These are phyloP conservation scores for Aureobasidium zeae DNA, from an alignment of 2,329 filamentous ascomycete genomes.

Conservation along the genomic window DNA sequence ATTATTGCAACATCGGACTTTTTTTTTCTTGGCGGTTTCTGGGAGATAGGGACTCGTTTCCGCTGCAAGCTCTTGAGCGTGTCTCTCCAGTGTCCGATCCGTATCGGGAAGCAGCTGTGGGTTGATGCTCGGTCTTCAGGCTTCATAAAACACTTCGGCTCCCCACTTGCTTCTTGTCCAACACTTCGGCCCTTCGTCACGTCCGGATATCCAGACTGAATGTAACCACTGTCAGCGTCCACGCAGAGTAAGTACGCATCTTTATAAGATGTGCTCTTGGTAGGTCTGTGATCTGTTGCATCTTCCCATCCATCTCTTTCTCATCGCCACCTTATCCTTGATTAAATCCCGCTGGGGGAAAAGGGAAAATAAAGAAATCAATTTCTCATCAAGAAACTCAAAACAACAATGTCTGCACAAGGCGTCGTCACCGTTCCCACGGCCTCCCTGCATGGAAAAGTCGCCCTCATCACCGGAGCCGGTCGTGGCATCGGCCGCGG, in stretches of 20 bases:
- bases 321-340: too few species aligned
- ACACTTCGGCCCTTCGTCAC: slow-evolving; percentile 11
- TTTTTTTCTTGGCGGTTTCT: background rate
- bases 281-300: background rate
- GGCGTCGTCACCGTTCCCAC: slow-evolving; percentile 33
- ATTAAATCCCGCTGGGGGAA: background rate
- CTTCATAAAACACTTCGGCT: slow-evolving; percentile 6
- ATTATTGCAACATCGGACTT: slow-evolving; percentile 9
- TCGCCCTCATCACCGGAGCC: slow-evolving; percentile 54
- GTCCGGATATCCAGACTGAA: background rate
- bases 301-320: background rate
- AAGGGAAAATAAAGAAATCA: too few species aligned
- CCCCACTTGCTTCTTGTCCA: slow-evolving; percentile 7
- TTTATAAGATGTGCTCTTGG: too few species aligned
- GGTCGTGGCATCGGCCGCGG: slow-evolving; percentile 59
- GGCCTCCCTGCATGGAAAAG: slow-evolving; percentile 43
- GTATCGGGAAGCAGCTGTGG: slow-evolving; percentile 8
- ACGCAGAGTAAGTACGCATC: too few species aligned
- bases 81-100: slow-evolving; percentile 6
- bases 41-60: too few species aligned
- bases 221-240: slow-evolving; percentile 6
- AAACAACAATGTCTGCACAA: slow-evolving; percentile 14
- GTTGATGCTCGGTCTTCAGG: too few species aligned
- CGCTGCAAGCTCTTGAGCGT: background rate
- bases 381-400: too few species aligned